phyloP scores from a whole-genome alignment of 2,329 filamentous ascomycete genomes.

The Fusarium staphyleae region DNA sequence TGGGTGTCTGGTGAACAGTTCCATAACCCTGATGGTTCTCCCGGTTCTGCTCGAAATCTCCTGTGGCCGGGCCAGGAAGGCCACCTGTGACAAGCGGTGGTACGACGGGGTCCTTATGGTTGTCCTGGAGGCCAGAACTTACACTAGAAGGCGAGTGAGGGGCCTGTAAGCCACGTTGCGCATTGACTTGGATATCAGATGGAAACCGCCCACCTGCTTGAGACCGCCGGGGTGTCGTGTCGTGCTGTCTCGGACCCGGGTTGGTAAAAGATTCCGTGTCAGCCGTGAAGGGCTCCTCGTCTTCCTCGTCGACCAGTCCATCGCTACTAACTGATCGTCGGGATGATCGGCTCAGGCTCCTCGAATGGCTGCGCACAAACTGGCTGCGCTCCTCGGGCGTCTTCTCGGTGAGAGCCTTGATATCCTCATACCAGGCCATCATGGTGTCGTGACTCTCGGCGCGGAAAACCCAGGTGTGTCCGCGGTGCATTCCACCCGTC shows the following conservation, averaged over 20 bases:
- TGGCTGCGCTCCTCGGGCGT: slow-evolving; percentile 86
- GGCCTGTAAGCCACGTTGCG: slow-evolving; percentile 78
- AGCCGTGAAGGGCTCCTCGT: slow-evolving; percentile 68
- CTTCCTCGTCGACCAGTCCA: slow-evolving; percentile 77
- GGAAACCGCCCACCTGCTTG: slow-evolving; percentile 96
- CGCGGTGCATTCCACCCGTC: slow-evolving; percentile 88
- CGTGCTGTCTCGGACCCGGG: slow-evolving; percentile 57
- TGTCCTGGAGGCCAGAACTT: slow-evolving; percentile 67
- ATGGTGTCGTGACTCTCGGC: slow-evolving; percentile 86
- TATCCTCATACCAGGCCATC: slow-evolving; percentile 95
- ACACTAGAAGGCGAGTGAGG: slow-evolving; percentile 82
- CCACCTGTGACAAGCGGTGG: slow-evolving; percentile 65
- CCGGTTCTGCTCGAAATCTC: slow-evolving; percentile 43
- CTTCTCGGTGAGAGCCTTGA: slow-evolving; percentile 87
- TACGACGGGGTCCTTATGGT: slow-evolving; percentile 61
- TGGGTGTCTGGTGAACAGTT: slow-evolving; percentile 53
- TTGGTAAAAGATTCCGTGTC: slow-evolving; percentile 56
- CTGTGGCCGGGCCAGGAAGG: slow-evolving; percentile 50
- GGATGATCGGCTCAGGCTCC: slow-evolving; percentile 75
- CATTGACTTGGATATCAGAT: slow-evolving; percentile 87
- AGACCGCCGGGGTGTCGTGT: slow-evolving; percentile 69
- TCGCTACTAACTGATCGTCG: slow-evolving; percentile 73
- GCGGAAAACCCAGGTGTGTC: slow-evolving; percentile 75
- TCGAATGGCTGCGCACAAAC: slow-evolving; percentile 82
- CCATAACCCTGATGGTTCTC: slow-evolving; percentile 53